Percentiles rank a stretch among this genome's conserved stretches.
Evolutionary conservation across 352 stramenopile genomes (phyloP).

Genomic region (Plasmopara viticola): DNA sequence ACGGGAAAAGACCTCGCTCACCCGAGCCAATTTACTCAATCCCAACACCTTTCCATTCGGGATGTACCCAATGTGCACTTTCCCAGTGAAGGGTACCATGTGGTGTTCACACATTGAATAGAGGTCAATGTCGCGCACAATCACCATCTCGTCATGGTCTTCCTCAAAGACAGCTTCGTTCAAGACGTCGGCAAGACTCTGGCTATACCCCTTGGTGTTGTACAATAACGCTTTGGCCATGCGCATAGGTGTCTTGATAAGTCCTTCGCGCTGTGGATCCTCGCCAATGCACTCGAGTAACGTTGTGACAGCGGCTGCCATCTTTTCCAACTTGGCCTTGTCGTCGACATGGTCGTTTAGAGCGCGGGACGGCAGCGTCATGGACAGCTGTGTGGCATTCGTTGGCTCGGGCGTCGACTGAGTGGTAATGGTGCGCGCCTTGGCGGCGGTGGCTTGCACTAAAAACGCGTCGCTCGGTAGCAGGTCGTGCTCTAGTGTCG

Average conservation of each 20-base stretch:
- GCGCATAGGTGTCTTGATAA: conserved; percentile 94
- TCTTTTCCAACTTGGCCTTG: conserved; percentile 83
- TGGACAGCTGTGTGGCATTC: conserved; percentile 43
- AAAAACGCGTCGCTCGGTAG: conserved; percentile 14
- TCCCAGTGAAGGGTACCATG: conserved; percentile 99
- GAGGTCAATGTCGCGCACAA: conserved; percentile 99
- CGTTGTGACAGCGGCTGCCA: conserved; percentile 90
- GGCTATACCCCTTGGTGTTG: conserved; percentile 93
- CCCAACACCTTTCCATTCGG: conserved; percentile 95
- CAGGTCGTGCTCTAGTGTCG: conserved; percentile 19
- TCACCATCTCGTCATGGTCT: conserved; percentile 98
- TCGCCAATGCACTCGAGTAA: conserved; percentile 94
- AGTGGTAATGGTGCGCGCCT: conserved; percentile 14
- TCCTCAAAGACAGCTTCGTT: conserved; percentile 98
- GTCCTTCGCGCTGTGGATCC: conserved; percentile 90
- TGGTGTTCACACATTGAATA: conserved; percentile 99
- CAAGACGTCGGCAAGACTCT: conserved; percentile 86
- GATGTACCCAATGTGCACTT: conserved; percentile 93
- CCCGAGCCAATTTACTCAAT: conserved; percentile 97
- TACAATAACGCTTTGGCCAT: conserved; percentile 96
- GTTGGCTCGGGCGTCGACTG: neutral
- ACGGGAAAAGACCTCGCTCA: conserved; percentile 95
- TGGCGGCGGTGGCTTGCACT: conserved; percentile 21
- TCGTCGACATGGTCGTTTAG: conserved; percentile 69
- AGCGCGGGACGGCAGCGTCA: conserved; percentile 50